Conservation (phyloP, 2,329 filamentous ascomycete species). For the Ceratocystiopsis brevicomis region DNA sequence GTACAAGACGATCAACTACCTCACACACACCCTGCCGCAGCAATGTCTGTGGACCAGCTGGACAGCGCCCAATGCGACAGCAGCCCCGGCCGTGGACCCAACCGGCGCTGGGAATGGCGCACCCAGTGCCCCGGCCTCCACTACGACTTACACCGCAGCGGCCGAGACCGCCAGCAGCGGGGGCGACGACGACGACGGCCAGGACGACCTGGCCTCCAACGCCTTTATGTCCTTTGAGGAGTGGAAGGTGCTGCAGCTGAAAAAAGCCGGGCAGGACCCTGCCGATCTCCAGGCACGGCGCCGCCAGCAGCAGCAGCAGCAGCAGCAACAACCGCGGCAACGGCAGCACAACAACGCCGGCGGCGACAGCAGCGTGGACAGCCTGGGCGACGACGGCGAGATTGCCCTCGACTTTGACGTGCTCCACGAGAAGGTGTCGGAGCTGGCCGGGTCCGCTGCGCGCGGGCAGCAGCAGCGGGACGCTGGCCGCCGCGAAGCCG, state of each 20-base stretch:
- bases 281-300: constrained; percentile 47
- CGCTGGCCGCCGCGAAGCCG: neutral
- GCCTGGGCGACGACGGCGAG: constrained; percentile 72
- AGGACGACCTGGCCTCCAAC: constrained; percentile 31
- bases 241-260: constrained; percentile 89
- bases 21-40: constrained; percentile 58
- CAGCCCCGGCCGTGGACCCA: neutral
- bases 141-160: neutral
- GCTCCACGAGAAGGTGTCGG: constrained; percentile 25
- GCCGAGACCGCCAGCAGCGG: neutral
- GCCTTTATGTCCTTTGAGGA: constrained; percentile 95
- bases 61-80: constrained; percentile 12
- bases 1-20: constrained; percentile 57
- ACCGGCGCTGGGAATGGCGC: no score
- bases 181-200: constrained; percentile 6
- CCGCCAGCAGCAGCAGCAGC: constrained; percentile 21
- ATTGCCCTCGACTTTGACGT: constrained; percentile 43
- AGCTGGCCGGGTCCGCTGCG: constrained; percentile 18
- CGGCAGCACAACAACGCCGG: constrained; percentile 15
- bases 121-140: neutral
- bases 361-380: constrained; percentile 45
- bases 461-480: constrained; percentile 15
- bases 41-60: constrained; percentile 53
- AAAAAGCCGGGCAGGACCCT: constrained; percentile 57
- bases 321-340: neutral